phyloP scores from a whole-genome alignment of 768 basidiomycete genomes.

The Saitozyma podzolica region DNA sequence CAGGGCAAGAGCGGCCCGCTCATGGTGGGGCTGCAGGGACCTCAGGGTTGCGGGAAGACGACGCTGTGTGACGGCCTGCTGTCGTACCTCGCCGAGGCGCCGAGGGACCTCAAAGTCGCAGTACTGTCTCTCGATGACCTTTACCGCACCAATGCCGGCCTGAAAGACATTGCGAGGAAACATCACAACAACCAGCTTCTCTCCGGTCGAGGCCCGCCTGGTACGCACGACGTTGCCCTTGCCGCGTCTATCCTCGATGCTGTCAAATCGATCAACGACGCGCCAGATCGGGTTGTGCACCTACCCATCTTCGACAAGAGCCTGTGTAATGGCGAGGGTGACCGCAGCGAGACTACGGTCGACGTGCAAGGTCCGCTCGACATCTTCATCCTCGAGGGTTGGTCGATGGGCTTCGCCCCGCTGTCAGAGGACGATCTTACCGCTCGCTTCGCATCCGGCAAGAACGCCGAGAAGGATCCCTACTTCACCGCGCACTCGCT shows the following conservation, averaged over 20 bases:
- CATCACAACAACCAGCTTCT: constrained; percentile 68
- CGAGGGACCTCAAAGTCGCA: constrained; percentile 31
- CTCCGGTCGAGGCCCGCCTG: constrained; percentile 84
- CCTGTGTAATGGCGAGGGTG: constrained; percentile 75
- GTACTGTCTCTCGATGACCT: constrained; percentile 59
- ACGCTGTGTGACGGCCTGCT: constrained; percentile 67
- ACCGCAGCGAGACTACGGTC: constrained; percentile 62
- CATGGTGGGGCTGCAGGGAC: constrained; percentile 85
- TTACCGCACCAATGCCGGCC: constrained; percentile 70
- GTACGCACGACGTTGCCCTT: constrained; percentile 80
- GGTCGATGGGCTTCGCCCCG: constrained; percentile 71
- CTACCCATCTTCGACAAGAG: constrained; percentile 84
- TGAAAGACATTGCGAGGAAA: constrained; percentile 61
- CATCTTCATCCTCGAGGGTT: constrained; percentile 88
- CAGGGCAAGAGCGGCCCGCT: constrained; percentile 58
- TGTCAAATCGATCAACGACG: constrained; percentile 57
- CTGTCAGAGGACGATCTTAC: constrained; percentile 11
- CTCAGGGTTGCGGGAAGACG: constrained; percentile 89
- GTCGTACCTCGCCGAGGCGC: constrained; percentile 45
- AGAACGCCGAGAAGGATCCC: constrained; percentile 5
- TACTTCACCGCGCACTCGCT: constrained; percentile 28
- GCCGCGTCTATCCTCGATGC: constrained; percentile 60
- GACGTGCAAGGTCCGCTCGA: constrained; percentile 64
- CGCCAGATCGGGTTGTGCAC: constrained; percentile 2
- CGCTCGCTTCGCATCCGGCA: constrained; percentile 7